phyloP scores from a whole-genome alignment of 768 basidiomycete genomes.

The Leccinum pellstonianum region DNA sequence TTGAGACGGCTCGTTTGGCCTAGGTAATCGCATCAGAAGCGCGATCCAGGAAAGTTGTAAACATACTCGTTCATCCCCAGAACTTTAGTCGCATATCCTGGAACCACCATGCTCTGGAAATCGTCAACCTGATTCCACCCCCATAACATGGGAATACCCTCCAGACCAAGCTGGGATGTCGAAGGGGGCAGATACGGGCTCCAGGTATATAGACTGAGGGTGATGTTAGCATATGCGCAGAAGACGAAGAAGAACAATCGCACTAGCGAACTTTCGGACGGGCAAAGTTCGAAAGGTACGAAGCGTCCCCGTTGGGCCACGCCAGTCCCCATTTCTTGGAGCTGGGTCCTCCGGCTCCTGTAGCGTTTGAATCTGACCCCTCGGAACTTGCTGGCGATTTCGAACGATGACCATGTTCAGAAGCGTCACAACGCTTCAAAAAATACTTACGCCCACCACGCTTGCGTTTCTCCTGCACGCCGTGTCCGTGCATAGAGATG shows the following conservation, averaged over 20 bases:
- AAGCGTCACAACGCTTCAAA: slow-evolving; percentile 19
- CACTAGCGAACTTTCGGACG: slow-evolving; percentile 44
- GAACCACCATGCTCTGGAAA: slow-evolving; percentile 46
- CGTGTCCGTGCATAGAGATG: neutral
- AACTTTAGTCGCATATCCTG: slow-evolving; percentile 53
- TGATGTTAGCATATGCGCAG: neutral
- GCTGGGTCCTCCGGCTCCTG: neutral
- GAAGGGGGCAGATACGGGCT: slow-evolving; percentile 45
- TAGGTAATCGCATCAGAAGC: slow-evolving; percentile 27
- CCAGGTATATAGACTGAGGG: slow-evolving; percentile 65
- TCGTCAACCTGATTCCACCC: slow-evolving; percentile 49
- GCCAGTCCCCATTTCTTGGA: slow-evolving; percentile 59
- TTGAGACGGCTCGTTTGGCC: slow-evolving; percentile 69
- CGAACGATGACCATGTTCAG: slow-evolving; percentile 8
- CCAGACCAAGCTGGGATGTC: slow-evolving; percentile 45
- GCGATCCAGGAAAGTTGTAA: neutral
- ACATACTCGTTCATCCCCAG: slow-evolving; percentile 81
- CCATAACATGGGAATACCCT: slow-evolving; percentile 73
- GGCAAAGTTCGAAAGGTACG: slow-evolving; percentile 51
- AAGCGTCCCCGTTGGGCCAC: slow-evolving; percentile 60
- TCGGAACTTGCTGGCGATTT: neutral
- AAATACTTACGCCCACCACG: slow-evolving; percentile 13
- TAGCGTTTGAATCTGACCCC: neutral
- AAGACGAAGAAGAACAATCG: slow-evolving; percentile 13
- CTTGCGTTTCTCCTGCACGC: slow-evolving; percentile 16